Percentiles rank a stretch among this genome's conserved stretches.
phyloP scores from a whole-genome alignment of 2,329 filamentous ascomycete genomes.

The Stagonosporopsis vannaccii region DNA sequence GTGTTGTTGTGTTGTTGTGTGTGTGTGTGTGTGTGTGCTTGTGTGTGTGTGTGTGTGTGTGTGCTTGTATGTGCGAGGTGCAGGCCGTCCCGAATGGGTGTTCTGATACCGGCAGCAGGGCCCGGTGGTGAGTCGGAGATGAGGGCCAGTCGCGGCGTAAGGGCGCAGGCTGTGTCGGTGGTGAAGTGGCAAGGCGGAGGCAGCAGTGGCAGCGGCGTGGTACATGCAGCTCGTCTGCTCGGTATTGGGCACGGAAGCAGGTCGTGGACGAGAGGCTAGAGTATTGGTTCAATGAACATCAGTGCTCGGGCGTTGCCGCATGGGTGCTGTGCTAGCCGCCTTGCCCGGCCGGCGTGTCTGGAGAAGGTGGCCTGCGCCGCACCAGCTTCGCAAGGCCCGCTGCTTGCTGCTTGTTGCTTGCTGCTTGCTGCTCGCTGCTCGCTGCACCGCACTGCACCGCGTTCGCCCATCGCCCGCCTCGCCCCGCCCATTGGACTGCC shows the following conservation, averaged over 20 bases:
- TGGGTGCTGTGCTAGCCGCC: slow-evolving; percentile 14
- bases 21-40: neutral
- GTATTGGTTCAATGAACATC: slow-evolving; percentile 20
- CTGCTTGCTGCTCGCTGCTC: no score
- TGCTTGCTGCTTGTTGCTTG: neutral
- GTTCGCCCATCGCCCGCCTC: no score
- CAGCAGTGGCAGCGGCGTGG: neutral
- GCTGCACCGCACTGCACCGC: no score
- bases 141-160: no score
- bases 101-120: no score
- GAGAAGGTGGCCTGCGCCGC: no score
- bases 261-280: neutral
- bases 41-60: no score
- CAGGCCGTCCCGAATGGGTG: no score
- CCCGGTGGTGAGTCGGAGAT: neutral
- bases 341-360: slow-evolving; percentile 13
- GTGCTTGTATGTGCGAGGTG: no score
- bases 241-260: slow-evolving; percentile 15
- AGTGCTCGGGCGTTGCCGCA: slow-evolving; percentile 11
- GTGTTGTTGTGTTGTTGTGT: neutral
- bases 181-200: no score
- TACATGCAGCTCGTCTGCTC: neutral
- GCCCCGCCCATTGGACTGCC: no score
- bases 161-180: neutral
- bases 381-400: neutral